A percentile compares a stretch with the other conserved stretches of the same genome.
These are phyloP conservation scores for Grosmannia penicillata DNA, from an alignment of 2,329 filamentous ascomycete species.

Conservation along the genomic window DNA sequence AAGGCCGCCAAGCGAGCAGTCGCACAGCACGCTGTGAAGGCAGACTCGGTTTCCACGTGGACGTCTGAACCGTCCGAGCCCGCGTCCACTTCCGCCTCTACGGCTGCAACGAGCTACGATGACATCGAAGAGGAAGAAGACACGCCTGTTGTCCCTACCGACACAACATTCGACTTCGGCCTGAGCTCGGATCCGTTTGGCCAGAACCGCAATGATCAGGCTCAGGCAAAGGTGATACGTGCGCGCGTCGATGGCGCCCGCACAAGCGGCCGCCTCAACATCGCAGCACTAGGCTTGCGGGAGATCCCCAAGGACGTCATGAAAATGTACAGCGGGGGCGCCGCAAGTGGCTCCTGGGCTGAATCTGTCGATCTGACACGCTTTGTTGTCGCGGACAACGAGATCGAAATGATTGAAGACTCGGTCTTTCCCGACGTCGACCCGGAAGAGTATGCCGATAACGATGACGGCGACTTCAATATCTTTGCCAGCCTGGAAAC, in stretches of 20 bases:
- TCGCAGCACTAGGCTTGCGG: slow-evolving; percentile 68
- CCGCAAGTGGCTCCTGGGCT: slow-evolving; percentile 64
- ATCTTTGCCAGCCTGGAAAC: slow-evolving; percentile 73
- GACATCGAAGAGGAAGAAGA: slow-evolving; percentile 15
- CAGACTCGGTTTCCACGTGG: not conserved
- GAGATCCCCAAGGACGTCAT: slow-evolving; percentile 71
- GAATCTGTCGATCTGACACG: slow-evolving; percentile 79
- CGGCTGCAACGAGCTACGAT: not conserved
- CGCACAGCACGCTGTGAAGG: slow-evolving; percentile 10
- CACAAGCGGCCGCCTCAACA: slow-evolving; percentile 69
- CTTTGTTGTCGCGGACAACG: slow-evolving; percentile 81
- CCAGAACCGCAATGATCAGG: slow-evolving; percentile 39
- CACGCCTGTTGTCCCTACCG: slow-evolving; percentile 29
- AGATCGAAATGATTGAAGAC: slow-evolving; percentile 60
- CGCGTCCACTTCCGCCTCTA: not conserved
- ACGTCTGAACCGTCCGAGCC: not conserved
- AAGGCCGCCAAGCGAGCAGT: slow-evolving; percentile 62
- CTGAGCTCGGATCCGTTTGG: slow-evolving; percentile 56
- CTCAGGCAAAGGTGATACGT: slow-evolving; percentile 51
- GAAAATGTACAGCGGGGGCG: slow-evolving; percentile 77
- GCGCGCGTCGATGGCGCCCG: slow-evolving; percentile 61
- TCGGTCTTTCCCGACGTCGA: slow-evolving; percentile 62
- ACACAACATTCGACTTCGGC: slow-evolving; percentile 42
- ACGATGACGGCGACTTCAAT: slow-evolving; percentile 52
- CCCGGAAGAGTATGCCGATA: slow-evolving; percentile 40